Percentiles rank a stretch among this genome's conserved stretches.
phyloP scores from a whole-genome alignment of 805 yeast genomes.

The Zygotorulaspora sp. region DNA sequence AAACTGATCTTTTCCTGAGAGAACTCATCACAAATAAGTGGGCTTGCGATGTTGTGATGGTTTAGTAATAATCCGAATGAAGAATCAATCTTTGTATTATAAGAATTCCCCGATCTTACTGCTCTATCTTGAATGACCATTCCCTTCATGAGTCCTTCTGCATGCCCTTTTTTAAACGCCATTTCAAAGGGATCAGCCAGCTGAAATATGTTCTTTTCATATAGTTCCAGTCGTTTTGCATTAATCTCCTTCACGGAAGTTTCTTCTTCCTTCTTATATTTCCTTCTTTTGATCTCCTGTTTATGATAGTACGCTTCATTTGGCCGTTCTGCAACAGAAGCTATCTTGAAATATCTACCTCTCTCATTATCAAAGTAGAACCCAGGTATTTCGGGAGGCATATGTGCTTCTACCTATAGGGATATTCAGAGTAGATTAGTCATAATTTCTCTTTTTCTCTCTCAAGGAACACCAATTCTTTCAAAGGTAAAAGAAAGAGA shows the following conservation, averaged over 20 bases:
- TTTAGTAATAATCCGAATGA: slow-evolving; percentile 4
- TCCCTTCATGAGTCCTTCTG: slow-evolving; percentile 3
- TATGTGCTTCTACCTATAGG: neutral
- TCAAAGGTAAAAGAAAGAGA: too few relatives aligned
- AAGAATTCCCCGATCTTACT: neutral
- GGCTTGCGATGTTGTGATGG: slow-evolving; percentile 5
- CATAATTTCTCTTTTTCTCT: too few relatives aligned
- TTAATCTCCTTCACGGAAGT: neutral
- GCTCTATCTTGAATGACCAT: slow-evolving; percentile 7
- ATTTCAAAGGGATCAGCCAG: slow-evolving; percentile 10
- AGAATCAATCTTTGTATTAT: slow-evolving; percentile 1
- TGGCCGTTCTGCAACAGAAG: slow-evolving; percentile 5
- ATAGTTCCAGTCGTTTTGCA: slow-evolving; percentile 3
- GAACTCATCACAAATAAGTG: slow-evolving; percentile 1
- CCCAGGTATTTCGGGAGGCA: slow-evolving; percentile 28
- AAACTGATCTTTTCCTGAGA: neutral
- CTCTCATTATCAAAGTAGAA: slow-evolving; percentile 26
- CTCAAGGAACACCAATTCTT: too few relatives aligned
- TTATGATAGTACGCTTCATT: slow-evolving; percentile 6
- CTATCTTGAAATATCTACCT: slow-evolving; percentile 24
- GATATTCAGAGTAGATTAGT: too few relatives aligned
- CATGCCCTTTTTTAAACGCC: slow-evolving; percentile 4
- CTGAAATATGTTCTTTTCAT: slow-evolving; percentile 1
- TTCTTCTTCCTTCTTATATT: slow-evolving; percentile 3
- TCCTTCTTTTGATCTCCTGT: slow-evolving; percentile 14